These are phyloP conservation scores for Rhodamnia rubescens DNA, from an alignment of 345 rosid genomes.

Conservation along the genomic window DNA sequence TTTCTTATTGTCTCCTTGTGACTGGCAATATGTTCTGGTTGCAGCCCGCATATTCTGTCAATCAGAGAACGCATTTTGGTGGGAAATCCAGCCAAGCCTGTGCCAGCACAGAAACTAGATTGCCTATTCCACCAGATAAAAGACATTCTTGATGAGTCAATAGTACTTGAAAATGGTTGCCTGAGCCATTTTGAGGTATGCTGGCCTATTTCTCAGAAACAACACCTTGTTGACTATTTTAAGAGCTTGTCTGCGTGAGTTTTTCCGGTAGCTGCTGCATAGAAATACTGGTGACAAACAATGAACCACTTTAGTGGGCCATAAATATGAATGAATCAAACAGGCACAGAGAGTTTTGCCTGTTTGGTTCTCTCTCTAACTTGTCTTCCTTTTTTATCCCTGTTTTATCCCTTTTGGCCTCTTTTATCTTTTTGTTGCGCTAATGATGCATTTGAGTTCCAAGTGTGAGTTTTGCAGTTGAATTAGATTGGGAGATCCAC, in stretches of 20 bases:
- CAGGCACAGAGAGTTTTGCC: background rate
- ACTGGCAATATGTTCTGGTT: conserved; percentile 3
- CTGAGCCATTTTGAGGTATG: conserved; percentile 88
- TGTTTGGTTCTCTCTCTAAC: background rate
- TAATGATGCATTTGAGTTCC: background rate
- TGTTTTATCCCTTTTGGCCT: background rate
- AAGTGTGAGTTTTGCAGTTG: background rate
- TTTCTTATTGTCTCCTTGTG: background rate
- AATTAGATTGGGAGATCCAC: background rate
- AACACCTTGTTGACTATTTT: background rate
- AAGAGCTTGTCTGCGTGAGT: background rate
- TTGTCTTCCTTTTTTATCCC: background rate
- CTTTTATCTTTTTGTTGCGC: background rate
- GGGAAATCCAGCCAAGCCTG: conserved; percentile 47
- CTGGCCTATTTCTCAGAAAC: background rate
- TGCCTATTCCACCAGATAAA: conserved; percentile 43
- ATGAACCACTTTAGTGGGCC: background rate
- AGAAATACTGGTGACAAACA: background rate
- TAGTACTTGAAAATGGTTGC: conserved; percentile 42
- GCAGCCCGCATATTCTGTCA: conserved; percentile 73
- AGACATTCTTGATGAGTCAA: conserved; percentile 44
- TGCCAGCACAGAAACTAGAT: conserved; percentile 45
- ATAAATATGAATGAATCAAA: background rate
- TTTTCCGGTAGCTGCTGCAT: background rate
- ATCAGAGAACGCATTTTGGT: conserved; percentile 71